Evolutionary conservation across 2,329 filamentous ascomycete genomes (phyloP).

Genomic region (Beauveria medogensis): DNA sequence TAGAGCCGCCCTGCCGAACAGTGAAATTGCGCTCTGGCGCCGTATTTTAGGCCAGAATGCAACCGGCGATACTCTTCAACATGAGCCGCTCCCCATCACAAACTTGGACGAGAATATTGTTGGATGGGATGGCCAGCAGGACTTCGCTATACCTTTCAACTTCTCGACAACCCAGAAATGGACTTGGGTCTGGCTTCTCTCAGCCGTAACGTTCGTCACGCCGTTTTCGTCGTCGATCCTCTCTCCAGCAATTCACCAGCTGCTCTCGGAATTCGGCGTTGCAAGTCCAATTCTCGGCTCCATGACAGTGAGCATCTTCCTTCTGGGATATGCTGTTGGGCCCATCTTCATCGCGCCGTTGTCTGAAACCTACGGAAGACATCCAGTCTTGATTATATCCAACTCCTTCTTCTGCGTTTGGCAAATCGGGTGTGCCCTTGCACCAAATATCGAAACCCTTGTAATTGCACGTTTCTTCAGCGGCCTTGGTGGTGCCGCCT

Average conservation of each 20-base stretch:
- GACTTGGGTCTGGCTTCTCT: conserved; percentile 22
- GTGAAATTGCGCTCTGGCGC: too few species aligned
- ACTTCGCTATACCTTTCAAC: conserved; percentile 54
- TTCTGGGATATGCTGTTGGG: conserved; percentile 1
- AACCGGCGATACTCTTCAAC: too few species aligned
- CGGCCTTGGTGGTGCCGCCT: conserved; percentile 52
- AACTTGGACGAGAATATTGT: conserved; percentile 25
- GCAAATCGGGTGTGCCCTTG: conserved; percentile 30
- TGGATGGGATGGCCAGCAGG: conserved; percentile 50
- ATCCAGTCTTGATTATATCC: conserved; percentile 19
- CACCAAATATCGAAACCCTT: conserved; percentile 55
- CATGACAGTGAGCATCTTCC: neutral
- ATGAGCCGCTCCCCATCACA: neutral
- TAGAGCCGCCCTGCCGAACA: too few species aligned
- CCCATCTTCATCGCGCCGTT: conserved; percentile 1
- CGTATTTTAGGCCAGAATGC: too few species aligned
- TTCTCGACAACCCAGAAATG: conserved; percentile 43
- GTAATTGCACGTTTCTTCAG: conserved; percentile 55
- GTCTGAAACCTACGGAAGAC: neutral
- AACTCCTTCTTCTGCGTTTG: conserved; percentile 54
- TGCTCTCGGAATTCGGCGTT: conserved; percentile 15
- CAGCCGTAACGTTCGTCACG: conserved; percentile 23
- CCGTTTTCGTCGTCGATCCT: conserved; percentile 13
- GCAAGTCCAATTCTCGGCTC: neutral
- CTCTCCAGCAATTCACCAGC: conserved; percentile 10